These are phyloP conservation scores for Chrysoporthe cubensis DNA, from an alignment of 2,329 filamentous ascomycete genomes.

Conservation along the genomic window DNA sequence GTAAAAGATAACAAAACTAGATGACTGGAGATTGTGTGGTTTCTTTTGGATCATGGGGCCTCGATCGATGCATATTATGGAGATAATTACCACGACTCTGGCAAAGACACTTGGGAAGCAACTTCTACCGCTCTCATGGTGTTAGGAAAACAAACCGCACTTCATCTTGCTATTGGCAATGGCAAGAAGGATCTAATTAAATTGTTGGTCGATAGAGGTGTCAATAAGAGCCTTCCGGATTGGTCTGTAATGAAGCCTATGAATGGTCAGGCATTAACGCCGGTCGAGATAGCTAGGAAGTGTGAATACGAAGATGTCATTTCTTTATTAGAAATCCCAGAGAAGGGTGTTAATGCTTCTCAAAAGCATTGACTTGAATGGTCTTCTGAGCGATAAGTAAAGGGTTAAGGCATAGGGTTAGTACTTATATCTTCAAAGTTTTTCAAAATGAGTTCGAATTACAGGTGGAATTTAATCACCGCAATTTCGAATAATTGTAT, in stretches of 20 bases:
- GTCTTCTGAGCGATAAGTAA: no score
- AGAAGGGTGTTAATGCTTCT: no score
- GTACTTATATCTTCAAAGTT: no score
- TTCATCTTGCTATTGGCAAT: neutral
- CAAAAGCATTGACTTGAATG: no score
- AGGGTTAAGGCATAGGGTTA: no score
- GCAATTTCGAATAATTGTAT: no score
- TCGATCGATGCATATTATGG: slow-evolving; percentile 2
- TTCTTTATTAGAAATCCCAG: neutral
- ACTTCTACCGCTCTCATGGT: neutral
- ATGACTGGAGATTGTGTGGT: neutral
- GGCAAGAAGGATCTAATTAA: neutral
- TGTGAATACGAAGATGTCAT: neutral
- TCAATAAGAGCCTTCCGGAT: neutral
- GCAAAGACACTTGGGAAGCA: neutral
- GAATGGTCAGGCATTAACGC: neutral
- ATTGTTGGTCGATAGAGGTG: slow-evolving; percentile 3
- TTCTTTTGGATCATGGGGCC: slow-evolving; percentile 3
- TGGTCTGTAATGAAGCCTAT: neutral
- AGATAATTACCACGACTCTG: neutral
- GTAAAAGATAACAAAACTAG: neutral
- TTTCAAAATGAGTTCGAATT: no score
- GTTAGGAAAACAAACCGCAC: neutral
- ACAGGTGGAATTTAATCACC: no score
- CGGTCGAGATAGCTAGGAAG: neutral